phyloP scores from a whole-genome alignment of 441 rosid genomes.

The Capsella rubella region DNA sequence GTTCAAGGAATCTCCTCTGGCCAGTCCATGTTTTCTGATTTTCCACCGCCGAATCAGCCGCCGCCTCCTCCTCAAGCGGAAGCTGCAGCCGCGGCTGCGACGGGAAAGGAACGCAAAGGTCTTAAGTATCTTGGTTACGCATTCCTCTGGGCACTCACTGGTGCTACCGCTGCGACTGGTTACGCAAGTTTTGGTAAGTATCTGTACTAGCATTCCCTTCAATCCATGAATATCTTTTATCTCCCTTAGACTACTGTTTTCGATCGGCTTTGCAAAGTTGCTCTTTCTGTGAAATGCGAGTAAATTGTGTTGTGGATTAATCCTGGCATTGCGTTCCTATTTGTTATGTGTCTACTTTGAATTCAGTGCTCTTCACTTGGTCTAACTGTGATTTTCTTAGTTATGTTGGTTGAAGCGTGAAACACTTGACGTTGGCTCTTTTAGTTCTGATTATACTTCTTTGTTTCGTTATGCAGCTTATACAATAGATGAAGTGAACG shows the following conservation, averaged over 20 bases:
- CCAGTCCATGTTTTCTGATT: slow-evolving; percentile 55
- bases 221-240: neutral
- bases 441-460: slow-evolving; percentile 5
- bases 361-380: neutral
- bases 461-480: slow-evolving; percentile 58
- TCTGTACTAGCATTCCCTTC: slow-evolving; percentile 38
- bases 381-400: neutral
- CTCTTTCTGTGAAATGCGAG: neutral
- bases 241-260: neutral
- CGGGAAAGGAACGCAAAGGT: slow-evolving; percentile 48
- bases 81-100: slow-evolving; percentile 29
- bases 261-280: neutral
- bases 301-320: neutral
- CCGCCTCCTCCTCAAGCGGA: slow-evolving; percentile 44
- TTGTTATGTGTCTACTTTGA: neutral
- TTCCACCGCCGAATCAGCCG: slow-evolving; percentile 44
- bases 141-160: slow-evolving; percentile 62
- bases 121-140: slow-evolving; percentile 65
- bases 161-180: slow-evolving; percentile 61
- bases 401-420: neutral
- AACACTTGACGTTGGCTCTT: neutral
- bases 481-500: slow-evolving; percentile 69
- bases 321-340: neutral
- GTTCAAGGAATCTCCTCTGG: slow-evolving; percentile 51
- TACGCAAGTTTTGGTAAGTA: slow-evolving; percentile 63